Conservation (phyloP, 2,329 filamentous ascomycete species). For the Ceratocystiopsis minuta region DNA sequence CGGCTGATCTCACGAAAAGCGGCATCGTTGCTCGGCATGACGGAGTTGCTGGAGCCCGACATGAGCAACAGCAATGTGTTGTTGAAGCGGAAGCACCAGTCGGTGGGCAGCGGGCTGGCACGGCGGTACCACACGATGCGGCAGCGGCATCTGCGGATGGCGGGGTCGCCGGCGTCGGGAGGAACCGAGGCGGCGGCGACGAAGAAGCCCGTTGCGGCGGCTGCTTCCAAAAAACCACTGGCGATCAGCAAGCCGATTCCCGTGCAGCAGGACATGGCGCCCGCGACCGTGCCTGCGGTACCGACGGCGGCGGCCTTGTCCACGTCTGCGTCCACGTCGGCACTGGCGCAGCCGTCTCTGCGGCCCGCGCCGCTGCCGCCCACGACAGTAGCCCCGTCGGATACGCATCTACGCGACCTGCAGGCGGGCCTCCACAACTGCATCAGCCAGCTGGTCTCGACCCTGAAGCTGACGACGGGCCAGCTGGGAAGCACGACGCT, state of each 20-base stretch:
- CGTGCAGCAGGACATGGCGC: too few species aligned
- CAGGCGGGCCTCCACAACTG: conserved; percentile 32
- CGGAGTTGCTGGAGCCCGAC: conserved; percentile 2
- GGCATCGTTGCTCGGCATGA: conserved; percentile 8
- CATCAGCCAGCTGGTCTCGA: conserved; percentile 31
- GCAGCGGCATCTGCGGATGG: conserved; percentile 1
- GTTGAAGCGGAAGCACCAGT: not conserved
- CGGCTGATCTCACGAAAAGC: conserved; percentile 12
- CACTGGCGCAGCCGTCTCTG: not conserved
- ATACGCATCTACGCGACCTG: conserved; percentile 22
- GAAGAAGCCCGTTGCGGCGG: not conserved
- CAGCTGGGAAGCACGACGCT: conserved; percentile 4
- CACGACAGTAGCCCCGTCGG: too few species aligned
- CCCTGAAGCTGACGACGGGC: conserved; percentile 18
- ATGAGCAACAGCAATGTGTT: not conserved
- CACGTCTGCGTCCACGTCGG: not conserved
- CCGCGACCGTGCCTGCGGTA: too few species aligned
- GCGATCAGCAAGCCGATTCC: not conserved
- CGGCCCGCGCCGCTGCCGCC: not conserved
- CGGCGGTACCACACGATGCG: conserved; percentile 7
- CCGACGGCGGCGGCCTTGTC: not conserved
- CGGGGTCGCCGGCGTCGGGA: not conserved
- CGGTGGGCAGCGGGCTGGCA: not conserved
- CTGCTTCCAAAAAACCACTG: not conserved
- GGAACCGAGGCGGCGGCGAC: not conserved